Conservation (phyloP, 495 filamentous ascomycete genomes). For the Chaetomium tenue region DNA sequence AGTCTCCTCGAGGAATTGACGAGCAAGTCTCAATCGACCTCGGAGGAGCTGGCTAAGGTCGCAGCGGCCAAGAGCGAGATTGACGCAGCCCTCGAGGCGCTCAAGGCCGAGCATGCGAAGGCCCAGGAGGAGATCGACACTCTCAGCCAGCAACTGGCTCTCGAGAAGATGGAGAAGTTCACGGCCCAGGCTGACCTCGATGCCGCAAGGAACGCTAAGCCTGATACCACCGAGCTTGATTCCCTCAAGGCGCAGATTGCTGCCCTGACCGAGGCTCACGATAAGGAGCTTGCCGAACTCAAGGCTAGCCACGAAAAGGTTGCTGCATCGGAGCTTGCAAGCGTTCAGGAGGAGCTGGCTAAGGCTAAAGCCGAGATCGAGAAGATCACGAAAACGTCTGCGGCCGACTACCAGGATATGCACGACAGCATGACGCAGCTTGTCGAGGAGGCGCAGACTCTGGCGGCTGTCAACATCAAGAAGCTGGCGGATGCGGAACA, state of each 20-base stretch:
- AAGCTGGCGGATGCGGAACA: constrained; percentile 28
- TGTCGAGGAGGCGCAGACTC: constrained; percentile 50
- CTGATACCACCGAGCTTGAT: constrained; percentile 48
- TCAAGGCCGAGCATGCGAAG: constrained; percentile 40
- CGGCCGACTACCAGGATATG: constrained; percentile 57
- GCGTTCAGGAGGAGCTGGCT: constrained; percentile 39
- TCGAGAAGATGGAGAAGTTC: constrained; percentile 56
- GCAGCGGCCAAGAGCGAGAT: constrained; percentile 28
- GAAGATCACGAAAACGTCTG: constrained; percentile 46
- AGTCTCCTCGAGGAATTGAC: constrained; percentile 45
- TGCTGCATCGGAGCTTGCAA: constrained; percentile 39
- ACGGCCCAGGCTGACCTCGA: constrained; percentile 55
- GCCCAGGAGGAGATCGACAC: constrained; percentile 44
- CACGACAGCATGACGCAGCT: constrained; percentile 53
- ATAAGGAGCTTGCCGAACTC: constrained; percentile 36
- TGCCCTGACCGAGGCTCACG: constrained; percentile 37
- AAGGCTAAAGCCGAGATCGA: constrained; percentile 42
- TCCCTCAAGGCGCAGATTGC: constrained; percentile 45
- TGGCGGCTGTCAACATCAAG: constrained; percentile 38
- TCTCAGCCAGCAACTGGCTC: constrained; percentile 49
- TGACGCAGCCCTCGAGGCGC: constrained; percentile 25
- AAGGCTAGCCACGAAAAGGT: too few species aligned
- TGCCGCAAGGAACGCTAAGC: constrained; percentile 50
- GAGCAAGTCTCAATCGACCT: constrained; percentile 35
- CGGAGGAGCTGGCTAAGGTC: constrained; percentile 30